Percentiles rank a stretch among this genome's conserved stretches.
Conservation (phyloP, 192 early-diverging fungal genomes). For the Gaertneriomyces semiglobifer region DNA sequence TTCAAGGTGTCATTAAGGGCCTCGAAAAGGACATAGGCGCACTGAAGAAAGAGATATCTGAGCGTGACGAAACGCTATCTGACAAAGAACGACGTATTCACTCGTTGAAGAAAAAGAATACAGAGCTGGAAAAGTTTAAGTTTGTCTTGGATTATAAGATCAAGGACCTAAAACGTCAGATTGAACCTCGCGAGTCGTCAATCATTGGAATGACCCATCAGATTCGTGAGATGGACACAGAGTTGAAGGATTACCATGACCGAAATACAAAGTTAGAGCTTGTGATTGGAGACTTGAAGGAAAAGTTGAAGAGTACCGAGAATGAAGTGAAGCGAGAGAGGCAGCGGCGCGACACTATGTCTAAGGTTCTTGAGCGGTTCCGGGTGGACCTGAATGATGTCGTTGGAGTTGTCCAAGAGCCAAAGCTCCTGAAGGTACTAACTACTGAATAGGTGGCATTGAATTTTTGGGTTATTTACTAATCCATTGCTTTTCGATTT, state of each 20-base stretch:
- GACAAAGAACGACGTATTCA: constrained; percentile 66
- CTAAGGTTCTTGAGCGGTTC: constrained; percentile 47
- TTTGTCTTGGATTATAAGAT: constrained; percentile 68
- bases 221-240: constrained; percentile 61
- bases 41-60: constrained; percentile 62
- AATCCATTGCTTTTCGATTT: background rate
- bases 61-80: constrained; percentile 61
- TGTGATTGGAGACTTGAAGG: constrained; percentile 54
- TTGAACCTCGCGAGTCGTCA: constrained; percentile 59
- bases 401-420: constrained; percentile 58
- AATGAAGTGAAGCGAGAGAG: constrained; percentile 53
- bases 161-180: constrained; percentile 62
- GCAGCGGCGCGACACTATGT: constrained; percentile 34
- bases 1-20: constrained; percentile 59
- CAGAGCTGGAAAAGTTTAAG: constrained; percentile 69
- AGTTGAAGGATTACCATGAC: constrained; percentile 58
- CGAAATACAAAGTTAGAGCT: constrained; percentile 54
- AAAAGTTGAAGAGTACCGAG: constrained; percentile 56
- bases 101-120: constrained; percentile 67
- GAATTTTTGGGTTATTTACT: constrained; percentile 2
- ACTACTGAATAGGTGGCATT: constrained; percentile 14
- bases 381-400: constrained; percentile 56
- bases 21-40: constrained; percentile 64
- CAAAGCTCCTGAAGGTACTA: constrained; percentile 54
- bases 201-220: constrained; percentile 60